These are phyloP conservation scores for Coniochaeta ligniaria DNA, from an alignment of 2,329 filamentous ascomycete species.

Conservation along the genomic window DNA sequence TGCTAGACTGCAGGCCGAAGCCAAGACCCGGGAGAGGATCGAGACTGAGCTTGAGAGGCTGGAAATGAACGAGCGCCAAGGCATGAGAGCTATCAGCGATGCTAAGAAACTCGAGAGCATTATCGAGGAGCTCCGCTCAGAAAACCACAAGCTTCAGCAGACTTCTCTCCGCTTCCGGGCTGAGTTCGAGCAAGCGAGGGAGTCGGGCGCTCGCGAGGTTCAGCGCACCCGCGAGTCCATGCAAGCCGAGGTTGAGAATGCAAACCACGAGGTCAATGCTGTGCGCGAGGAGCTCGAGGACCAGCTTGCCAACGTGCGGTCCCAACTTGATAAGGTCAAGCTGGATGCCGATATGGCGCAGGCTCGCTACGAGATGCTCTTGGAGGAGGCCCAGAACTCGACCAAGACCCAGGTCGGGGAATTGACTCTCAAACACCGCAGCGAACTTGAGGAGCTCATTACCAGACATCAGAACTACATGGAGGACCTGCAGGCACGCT, in stretches of 20 bases:
- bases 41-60: slow-evolving; percentile 61
- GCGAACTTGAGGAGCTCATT: slow-evolving; percentile 40
- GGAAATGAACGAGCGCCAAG: slow-evolving; percentile 56
- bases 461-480: slow-evolving; percentile 61
- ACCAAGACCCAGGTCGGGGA: slow-evolving; percentile 51
- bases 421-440: slow-evolving; percentile 50
- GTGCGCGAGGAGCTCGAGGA: slow-evolving; percentile 76
- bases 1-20: slow-evolving; percentile 67
- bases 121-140: slow-evolving; percentile 50
- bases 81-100: slow-evolving; percentile 56
- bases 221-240: slow-evolving; percentile 72
- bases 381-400: slow-evolving; percentile 71
- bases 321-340: slow-evolving; percentile 69
- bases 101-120: slow-evolving; percentile 51
- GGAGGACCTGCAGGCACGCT: slow-evolving; percentile 68
- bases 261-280: slow-evolving; percentile 79
- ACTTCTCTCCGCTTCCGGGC: slow-evolving; percentile 64
- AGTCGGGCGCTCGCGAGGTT: slow-evolving; percentile 72
- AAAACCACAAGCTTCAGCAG: slow-evolving; percentile 68
- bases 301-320: slow-evolving; percentile 64
- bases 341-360: slow-evolving; percentile 76
- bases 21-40: slow-evolving; percentile 59
- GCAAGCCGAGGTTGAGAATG: slow-evolving; percentile 74
- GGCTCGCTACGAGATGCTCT: slow-evolving; percentile 73
- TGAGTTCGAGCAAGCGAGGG: slow-evolving; percentile 77